These are phyloP conservation scores for Carex kokanica DNA, from an alignment of 176 grass and related monocot species.

Conservation along the genomic window DNA sequence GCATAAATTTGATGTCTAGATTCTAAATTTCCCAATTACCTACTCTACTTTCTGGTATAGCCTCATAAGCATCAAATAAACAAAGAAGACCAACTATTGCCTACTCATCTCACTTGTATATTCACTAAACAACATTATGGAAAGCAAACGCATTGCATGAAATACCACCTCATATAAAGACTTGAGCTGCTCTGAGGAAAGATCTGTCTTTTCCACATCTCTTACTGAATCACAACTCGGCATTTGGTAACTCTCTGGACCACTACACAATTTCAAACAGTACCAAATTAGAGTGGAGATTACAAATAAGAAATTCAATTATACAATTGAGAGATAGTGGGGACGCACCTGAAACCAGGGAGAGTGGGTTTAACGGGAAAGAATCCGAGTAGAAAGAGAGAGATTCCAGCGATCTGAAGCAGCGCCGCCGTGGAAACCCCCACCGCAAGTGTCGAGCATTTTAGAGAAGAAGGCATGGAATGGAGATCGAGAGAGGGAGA, in stretches of 20 bases:
- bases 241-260: slow-evolving; percentile 70
- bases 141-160: neutral
- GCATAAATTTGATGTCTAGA: neutral
- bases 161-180: slow-evolving; percentile 57
- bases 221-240: slow-evolving; percentile 42
- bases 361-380: slow-evolving; percentile 91
- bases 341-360: slow-evolving; percentile 59
- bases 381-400: slow-evolving; percentile 68
- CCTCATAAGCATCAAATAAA: neutral
- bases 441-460: slow-evolving; percentile 30
- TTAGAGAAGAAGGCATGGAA: slow-evolving; percentile 19
- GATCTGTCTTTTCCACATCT: slow-evolving; percentile 20
- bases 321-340: neutral
- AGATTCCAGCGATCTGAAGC: slow-evolving; percentile 72
- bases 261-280: slow-evolving; percentile 31
- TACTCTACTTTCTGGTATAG: neutral
- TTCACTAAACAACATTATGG: neutral
- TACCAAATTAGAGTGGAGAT: neutral
- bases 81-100: neutral
- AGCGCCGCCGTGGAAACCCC: slow-evolving; percentile 44
- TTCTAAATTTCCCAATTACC: neutral
- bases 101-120: neutral
- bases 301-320: slow-evolving; percentile 1
- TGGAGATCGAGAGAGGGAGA: neutral
- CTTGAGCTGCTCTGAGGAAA: slow-evolving; percentile 55